A percentile compares a stretch with the other conserved stretches of the same genome.
Conservation (phyloP, 2,329 filamentous ascomycete species). For the Dactylella cylindrospora region DNA sequence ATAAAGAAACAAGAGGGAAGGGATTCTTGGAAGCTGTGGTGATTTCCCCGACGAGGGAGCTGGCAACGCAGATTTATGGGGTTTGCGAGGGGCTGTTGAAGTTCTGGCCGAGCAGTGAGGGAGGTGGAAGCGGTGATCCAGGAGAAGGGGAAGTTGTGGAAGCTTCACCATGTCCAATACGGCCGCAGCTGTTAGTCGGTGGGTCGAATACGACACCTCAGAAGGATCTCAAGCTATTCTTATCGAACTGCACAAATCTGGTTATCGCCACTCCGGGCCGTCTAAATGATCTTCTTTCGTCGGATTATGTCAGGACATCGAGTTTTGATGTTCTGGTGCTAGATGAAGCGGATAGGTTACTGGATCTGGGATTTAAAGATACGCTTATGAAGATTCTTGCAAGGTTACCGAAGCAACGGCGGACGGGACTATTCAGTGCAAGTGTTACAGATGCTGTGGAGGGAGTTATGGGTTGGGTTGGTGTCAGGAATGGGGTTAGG, state of each 20-base stretch:
- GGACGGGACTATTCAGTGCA: slow-evolving; percentile 91
- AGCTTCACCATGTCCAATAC: slow-evolving; percentile 53
- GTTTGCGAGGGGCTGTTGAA: slow-evolving; percentile 75
- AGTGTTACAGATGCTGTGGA: slow-evolving; percentile 88
- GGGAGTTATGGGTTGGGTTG: slow-evolving; percentile 86
- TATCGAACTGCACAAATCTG: slow-evolving; percentile 81
- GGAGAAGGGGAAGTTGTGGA: slow-evolving; percentile 27
- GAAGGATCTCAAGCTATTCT: slow-evolving; percentile 82
- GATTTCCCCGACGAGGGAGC: slow-evolving; percentile 83
- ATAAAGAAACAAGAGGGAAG: slow-evolving; percentile 60
- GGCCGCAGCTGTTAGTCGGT: slow-evolving; percentile 86
- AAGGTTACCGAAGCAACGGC: slow-evolving; percentile 83
- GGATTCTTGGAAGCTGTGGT: slow-evolving; percentile 90
- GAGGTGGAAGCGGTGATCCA: slow-evolving; percentile 51
- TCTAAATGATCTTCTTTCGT: slow-evolving; percentile 81
- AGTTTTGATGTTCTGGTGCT: slow-evolving; percentile 90
- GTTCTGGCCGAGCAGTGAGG: slow-evolving; percentile 63
- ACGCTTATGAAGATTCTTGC: slow-evolving; percentile 83
- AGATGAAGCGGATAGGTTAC: slow-evolving; percentile 87
- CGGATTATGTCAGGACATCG: slow-evolving; percentile 81
- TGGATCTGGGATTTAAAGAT: slow-evolving; percentile 92
- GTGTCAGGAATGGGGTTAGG: slow-evolving; percentile 89
- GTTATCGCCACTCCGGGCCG: slow-evolving; percentile 88
- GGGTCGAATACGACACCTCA: slow-evolving; percentile 74
- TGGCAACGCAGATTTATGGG: slow-evolving; percentile 84